Evolutionary conservation across 116 monocot species (phyloP).

Genomic region (Iris pallida): DNA sequence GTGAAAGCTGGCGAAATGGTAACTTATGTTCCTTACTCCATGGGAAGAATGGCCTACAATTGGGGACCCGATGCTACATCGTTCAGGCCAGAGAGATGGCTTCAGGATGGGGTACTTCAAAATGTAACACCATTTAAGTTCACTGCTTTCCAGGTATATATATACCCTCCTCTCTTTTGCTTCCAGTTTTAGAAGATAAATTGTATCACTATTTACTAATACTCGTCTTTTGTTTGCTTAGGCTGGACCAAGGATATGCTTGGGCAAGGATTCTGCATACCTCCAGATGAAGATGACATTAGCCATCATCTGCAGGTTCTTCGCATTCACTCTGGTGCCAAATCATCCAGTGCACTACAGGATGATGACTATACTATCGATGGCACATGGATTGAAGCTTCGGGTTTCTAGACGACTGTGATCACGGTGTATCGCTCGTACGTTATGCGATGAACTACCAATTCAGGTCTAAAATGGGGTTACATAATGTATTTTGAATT

Average conservation of each 20-base stretch:
- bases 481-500: too few species aligned
- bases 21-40: slow-evolving; percentile 70
- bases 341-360: slow-evolving; percentile 56
- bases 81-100: slow-evolving; percentile 80
- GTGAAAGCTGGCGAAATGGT: slow-evolving; percentile 67
- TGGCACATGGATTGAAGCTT: slow-evolving; percentile 78
- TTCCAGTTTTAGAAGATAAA: too few species aligned
- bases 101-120: slow-evolving; percentile 49
- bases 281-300: slow-evolving; percentile 94
- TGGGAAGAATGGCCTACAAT: slow-evolving; percentile 83
- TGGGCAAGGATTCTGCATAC: slow-evolving; percentile 90
- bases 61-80: slow-evolving; percentile 65
- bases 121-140: slow-evolving; percentile 80
- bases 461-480: too few species aligned
- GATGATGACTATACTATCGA: slow-evolving; percentile 88
- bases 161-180: too few species aligned
- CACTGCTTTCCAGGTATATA: slow-evolving; percentile 77
- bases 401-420: slow-evolving; percentile 30
- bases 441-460: neutral
- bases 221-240: slow-evolving; percentile 17
- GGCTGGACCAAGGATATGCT: slow-evolving; percentile 85
- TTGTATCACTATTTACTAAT: too few species aligned
- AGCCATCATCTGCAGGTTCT: slow-evolving; percentile 81
- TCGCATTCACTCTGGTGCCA: slow-evolving; percentile 42
- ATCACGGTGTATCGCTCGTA: neutral